These are phyloP conservation scores for Trichoderma harzianum DNA, from an alignment of 2,329 filamentous ascomycete species.

Conservation along the genomic window DNA sequence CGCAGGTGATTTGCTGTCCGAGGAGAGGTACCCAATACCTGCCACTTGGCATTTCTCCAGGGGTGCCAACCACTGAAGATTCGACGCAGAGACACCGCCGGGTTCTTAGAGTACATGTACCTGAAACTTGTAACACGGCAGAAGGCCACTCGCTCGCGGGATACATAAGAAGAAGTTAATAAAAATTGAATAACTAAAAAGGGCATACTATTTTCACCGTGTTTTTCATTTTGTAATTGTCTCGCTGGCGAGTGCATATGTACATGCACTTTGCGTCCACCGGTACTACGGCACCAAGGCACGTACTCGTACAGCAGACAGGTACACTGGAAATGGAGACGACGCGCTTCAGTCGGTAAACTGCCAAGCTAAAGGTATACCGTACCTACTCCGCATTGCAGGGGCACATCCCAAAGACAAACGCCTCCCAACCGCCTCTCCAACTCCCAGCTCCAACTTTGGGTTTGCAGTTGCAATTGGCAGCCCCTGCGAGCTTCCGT, in stretches of 20 bases:
- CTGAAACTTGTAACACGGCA: background rate
- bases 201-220: too few species aligned
- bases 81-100: too few species aligned
- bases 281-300: too few species aligned
- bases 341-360: background rate
- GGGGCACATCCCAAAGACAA: background rate
- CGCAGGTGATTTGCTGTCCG: background rate
- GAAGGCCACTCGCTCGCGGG: background rate
- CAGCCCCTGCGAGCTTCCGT: background rate
- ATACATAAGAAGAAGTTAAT: too few species aligned
- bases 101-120: background rate
- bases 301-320: too few species aligned
- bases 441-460: background rate
- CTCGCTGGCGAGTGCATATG: too few species aligned
- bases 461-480: background rate
- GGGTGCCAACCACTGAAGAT: background rate
- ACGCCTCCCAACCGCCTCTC: background rate
- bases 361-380: background rate
- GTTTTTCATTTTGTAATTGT: too few species aligned
- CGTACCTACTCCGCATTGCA: background rate
- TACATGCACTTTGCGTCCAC: too few species aligned
- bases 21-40: background rate
- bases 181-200: too few species aligned
- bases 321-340: background rate
- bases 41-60: background rate